A percentile compares a stretch with the other conserved stretches of the same genome.
These are phyloP conservation scores for Zygosaccharomyces pseudobailii DNA, from an alignment of 1,139 yeast species.

Conservation along the genomic window DNA sequence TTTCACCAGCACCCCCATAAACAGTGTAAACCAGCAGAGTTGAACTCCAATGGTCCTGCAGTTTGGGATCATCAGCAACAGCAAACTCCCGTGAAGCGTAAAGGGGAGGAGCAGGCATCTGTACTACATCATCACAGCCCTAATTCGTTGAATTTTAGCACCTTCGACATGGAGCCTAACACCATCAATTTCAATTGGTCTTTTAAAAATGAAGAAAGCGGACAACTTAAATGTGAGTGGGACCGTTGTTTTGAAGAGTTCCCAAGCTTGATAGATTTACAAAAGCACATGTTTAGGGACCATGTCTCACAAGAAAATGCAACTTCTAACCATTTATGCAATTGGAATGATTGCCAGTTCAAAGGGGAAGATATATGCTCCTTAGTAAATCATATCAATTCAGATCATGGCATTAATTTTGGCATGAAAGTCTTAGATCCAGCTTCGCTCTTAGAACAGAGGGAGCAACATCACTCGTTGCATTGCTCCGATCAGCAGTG, in stretches of 20 bases:
- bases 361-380: constrained; percentile 47
- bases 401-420: constrained; percentile 43
- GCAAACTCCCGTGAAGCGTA: background rate
- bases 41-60: background rate
- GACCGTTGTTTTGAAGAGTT: constrained; percentile 43
- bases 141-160: background rate
- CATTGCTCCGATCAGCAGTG: constrained; percentile 13
- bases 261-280: constrained; percentile 43
- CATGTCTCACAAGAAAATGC: constrained; percentile 40
- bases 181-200: constrained; percentile 38
- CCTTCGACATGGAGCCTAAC: constrained; percentile 10
- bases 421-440: constrained; percentile 27
- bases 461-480: constrained; percentile 13
- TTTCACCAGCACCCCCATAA: constrained; percentile 30
- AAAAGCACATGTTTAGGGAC: constrained; percentile 52
- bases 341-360: constrained; percentile 68
- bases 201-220: constrained; percentile 27
- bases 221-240: constrained; percentile 47
- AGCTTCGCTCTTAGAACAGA: constrained; percentile 13
- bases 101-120: background rate
- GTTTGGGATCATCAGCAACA: background rate
- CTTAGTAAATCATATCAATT: constrained; percentile 56
- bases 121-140: background rate
- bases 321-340: constrained; percentile 41
- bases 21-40: background rate